phyloP scores from a whole-genome alignment of 192 early-diverging fungal genomes.

The Backusella liffmaniae region DNA sequence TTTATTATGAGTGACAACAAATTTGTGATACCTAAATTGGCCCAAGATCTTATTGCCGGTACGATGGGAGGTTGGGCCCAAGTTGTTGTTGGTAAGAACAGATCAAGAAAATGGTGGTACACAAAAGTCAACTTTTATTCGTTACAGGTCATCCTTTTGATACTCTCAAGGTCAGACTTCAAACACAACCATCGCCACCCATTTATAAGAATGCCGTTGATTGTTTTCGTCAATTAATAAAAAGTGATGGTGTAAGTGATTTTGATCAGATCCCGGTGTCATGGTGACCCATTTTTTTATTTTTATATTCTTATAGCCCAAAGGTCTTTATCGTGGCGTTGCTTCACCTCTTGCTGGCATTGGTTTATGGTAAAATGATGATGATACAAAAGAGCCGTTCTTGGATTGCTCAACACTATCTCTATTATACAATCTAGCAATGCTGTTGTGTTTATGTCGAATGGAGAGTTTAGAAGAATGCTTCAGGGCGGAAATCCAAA shows the following conservation, averaged over 20 bases:
- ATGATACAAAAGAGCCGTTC: too few species aligned
- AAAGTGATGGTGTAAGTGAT: conserved; percentile 53
- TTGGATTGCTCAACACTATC: not conserved
- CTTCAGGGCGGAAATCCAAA: conserved; percentile 46
- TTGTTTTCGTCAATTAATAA: conserved; percentile 47
- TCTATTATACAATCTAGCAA: conserved; percentile 40
- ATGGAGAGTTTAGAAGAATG: conserved; percentile 61
- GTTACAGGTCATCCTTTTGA: conserved; percentile 59
- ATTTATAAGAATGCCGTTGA: conserved; percentile 56
- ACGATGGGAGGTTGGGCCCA: conserved; percentile 70
- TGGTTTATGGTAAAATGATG: conserved; percentile 56
- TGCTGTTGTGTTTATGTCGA: conserved; percentile 66
- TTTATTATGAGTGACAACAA: too few species aligned
- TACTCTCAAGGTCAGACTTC: conserved; percentile 62
- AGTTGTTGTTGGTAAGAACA: conserved; percentile 51
- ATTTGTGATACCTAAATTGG: conserved; percentile 41
- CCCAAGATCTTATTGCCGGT: conserved; percentile 52
- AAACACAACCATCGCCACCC: conserved; percentile 56
- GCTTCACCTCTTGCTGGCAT: conserved; percentile 67
- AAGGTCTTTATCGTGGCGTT: conserved; percentile 67
- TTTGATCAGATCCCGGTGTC: not conserved
- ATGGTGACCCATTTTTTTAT: not conserved
- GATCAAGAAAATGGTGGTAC: too few species aligned
- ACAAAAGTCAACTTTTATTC: too few species aligned
- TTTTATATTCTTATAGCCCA: conserved; percentile 33